Base-by-base conservation (phyloP, 1,284 basidiomycete genomes). In the Mixia osmundae region DNA sequence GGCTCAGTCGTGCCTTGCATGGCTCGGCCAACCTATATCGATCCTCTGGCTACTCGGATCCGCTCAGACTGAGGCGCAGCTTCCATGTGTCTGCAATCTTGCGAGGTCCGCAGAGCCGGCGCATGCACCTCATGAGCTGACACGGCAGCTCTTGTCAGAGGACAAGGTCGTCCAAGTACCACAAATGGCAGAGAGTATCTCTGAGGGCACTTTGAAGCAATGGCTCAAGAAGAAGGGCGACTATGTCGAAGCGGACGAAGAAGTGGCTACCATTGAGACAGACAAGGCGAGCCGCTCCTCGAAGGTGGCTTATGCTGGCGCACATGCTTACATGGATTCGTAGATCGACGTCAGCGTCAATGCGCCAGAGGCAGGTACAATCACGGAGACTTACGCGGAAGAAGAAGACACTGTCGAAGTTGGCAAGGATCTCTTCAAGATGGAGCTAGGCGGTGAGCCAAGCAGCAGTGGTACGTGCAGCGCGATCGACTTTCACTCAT, bases 141-240 rank as follows among this genome's bases (percentile, higher is more conserved):
- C 16, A 25, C 37, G 15, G 34, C 33, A n/a, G 25, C 35, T 7
- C 14, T 28, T 8, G 34, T 32, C 14, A 35, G 31, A 15, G 33
- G 49, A 28, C n/a, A 76, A 87, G 60, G 78, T 76, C 40, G 70
- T 97, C 53, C 87, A 95, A 64, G 89, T 97, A 33, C 89, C 89
- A 19, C 77, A 85, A 59, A 94, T 97, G 87, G 87, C 89, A 37
- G 89, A 97, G 59, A 94, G 85, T 48, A 91, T 97, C 61, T 82
- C 82, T 12, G 89, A 97, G 61, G 89, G 89, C 37, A 97, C 89
- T 4, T 65, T 97, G 44, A 94, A 87, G 62, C 68, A 80, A 43
- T 97, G 85, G 83, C 67, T 68, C 51, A 95, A 95, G 64, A 71
- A 87, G 61, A 72, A 79, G 35, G 89, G 89, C 29, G 89, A 97